phyloP scores from a whole-genome alignment of 768 basidiomycete genomes.

The Tulasnella sp. region DNA sequence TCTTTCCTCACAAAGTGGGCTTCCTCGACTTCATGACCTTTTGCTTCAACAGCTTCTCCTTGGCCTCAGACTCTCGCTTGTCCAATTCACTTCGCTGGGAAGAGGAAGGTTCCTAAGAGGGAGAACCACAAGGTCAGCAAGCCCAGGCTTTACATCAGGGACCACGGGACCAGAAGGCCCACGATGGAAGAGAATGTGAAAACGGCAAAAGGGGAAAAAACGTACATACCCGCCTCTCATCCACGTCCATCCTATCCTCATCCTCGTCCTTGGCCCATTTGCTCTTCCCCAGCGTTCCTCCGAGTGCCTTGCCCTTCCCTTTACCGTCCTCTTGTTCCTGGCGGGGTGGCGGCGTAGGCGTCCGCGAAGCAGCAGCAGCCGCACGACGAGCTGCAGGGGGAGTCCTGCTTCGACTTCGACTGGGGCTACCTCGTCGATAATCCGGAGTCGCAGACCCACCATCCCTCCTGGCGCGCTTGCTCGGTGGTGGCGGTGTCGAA shows the following conservation, averaged over 20 bases:
- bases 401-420: neutral
- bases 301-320: constrained; percentile 17
- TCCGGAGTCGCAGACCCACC: neutral
- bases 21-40: constrained; percentile 68
- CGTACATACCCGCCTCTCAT: neutral
- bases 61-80: constrained; percentile 70
- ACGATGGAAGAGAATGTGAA: neutral
- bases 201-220: neutral
- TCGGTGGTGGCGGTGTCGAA: constrained; percentile 34
- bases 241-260: constrained; percentile 7
- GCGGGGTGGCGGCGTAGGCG: constrained; percentile 32
- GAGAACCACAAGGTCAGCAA: neutral
- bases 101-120: neutral
- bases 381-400: constrained; percentile 12
- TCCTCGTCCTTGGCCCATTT: constrained; percentile 28
- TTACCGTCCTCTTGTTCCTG: neutral
- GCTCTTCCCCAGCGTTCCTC: constrained; percentile 12
- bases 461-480: neutral
- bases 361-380: constrained; percentile 23
- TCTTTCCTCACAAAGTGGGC: constrained; percentile 10
- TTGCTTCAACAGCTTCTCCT: constrained; percentile 75
- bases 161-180: neutral
- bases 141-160: neutral
- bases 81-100: constrained; percentile 47
- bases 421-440: neutral